Percentiles rank a stretch among this genome's conserved stretches.
phyloP scores from a whole-genome alignment of 176 grass and related monocot species.

The Calamus simplicifolius region DNA sequence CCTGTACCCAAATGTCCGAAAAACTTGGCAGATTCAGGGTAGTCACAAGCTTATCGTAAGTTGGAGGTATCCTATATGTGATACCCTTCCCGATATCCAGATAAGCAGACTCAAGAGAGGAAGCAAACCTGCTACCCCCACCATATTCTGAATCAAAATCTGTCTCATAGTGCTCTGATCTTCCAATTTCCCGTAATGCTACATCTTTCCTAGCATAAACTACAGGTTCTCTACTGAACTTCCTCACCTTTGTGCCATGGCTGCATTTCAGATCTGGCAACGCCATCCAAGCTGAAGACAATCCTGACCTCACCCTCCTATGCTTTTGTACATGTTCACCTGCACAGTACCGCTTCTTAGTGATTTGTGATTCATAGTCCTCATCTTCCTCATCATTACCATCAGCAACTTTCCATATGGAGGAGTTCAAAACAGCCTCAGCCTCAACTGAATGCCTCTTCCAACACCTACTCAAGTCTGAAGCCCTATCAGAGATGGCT shows the following conservation, averaged over 20 bases:
- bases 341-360: slow-evolving; percentile 78
- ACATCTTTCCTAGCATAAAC: slow-evolving; percentile 19
- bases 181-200: slow-evolving; percentile 24
- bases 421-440: slow-evolving; percentile 2
- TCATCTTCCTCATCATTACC: slow-evolving; percentile 54
- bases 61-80: slow-evolving; percentile 66
- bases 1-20: slow-evolving; percentile 70
- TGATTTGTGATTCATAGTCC: slow-evolving; percentile 53
- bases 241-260: slow-evolving; percentile 28
- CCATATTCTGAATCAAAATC: slow-evolving; percentile 41
- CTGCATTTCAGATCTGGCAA: slow-evolving; percentile 29
- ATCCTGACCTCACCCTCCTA: slow-evolving; percentile 41
- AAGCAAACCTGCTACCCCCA: slow-evolving; percentile 56
- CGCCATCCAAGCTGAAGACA: slow-evolving; percentile 30
- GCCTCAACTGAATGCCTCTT: slow-evolving; percentile 35
- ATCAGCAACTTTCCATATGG: slow-evolving; percentile 7
- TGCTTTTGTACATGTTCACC: slow-evolving; percentile 83
- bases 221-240: slow-evolving; percentile 32
- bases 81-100: slow-evolving; percentile 87
- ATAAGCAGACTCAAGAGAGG: slow-evolving; percentile 64
- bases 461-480: slow-evolving; percentile 32
- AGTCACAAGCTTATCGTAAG: slow-evolving; percentile 80
- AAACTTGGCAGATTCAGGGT: slow-evolving; percentile 71
- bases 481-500: slow-evolving; percentile 34
- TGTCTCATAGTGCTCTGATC: slow-evolving; percentile 31